phyloP scores from a whole-genome alignment of 331 rosid species.

The Malus hybrid region DNA sequence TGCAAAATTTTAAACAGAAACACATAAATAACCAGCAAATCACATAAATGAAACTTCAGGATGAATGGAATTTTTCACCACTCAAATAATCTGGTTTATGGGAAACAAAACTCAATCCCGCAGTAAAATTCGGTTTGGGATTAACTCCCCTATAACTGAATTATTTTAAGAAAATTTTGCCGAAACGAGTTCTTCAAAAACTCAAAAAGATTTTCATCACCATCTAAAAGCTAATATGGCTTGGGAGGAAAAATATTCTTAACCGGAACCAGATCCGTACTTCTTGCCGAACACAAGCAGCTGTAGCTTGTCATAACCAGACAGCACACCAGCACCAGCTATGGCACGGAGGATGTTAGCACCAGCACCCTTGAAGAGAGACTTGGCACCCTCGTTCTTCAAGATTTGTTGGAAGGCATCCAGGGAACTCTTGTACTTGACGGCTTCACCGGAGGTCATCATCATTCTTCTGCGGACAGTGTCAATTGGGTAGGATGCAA shows the following conservation, averaged over 20 bases:
- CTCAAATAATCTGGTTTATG: constrained; percentile 31
- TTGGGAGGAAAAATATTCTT: constrained; percentile 3
- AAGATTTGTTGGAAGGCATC: constrained; percentile 75
- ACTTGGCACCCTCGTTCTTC: constrained; percentile 86
- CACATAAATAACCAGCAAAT: not conserved
- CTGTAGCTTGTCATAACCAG: constrained; percentile 93
- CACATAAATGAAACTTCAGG: constrained; percentile 16
- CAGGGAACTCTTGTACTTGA: constrained; percentile 81
- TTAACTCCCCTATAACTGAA: constrained; percentile 49
- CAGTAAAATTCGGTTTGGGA: constrained; percentile 32
- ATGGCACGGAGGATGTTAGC: constrained; percentile 91
- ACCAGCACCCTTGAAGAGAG: constrained; percentile 95
- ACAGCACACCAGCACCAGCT: constrained; percentile 96
- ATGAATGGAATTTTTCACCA: constrained; percentile 33
- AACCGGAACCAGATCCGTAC: constrained; percentile 78
- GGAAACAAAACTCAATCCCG: constrained; percentile 21
- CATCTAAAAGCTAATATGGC: constrained; percentile 40
- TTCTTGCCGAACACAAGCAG: constrained; percentile 75
- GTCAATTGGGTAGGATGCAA: constrained; percentile 92
- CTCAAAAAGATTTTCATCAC: constrained; percentile 60
- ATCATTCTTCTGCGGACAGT: constrained; percentile 97
- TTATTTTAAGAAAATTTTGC: constrained; percentile 61
- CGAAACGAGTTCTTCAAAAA: constrained; percentile 43
- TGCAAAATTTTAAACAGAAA: no score
- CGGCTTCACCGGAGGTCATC: constrained; percentile 99